phyloP scores from a whole-genome alignment of 352 stramenopile species.

The Pythium phragmitis region DNA sequence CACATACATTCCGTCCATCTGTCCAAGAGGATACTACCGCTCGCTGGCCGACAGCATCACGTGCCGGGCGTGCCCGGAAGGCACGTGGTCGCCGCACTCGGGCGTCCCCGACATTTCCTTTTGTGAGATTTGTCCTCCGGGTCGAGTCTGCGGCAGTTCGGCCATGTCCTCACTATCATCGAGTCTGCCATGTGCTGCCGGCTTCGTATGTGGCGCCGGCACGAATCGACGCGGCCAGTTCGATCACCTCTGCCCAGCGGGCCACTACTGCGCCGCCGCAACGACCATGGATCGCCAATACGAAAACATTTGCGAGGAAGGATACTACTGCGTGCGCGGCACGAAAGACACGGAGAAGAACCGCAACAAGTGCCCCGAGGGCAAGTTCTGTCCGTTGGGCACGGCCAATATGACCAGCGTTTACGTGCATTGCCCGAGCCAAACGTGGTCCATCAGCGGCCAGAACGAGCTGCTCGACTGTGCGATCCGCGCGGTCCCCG shows the following conservation, averaged over 20 bases:
- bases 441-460: conserved; percentile 86
- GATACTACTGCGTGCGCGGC: conserved; percentile 90
- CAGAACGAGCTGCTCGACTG: conserved; percentile 88
- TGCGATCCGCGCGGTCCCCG: conserved; percentile 79
- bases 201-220: conserved; percentile 92
- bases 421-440: conserved; percentile 89
- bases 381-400: conserved; percentile 91
- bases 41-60: conserved; percentile 94
- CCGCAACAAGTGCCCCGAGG: conserved; percentile 92
- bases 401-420: conserved; percentile 81
- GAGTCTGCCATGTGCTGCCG: conserved; percentile 89
- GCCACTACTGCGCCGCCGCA: conserved; percentile 86
- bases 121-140: conserved; percentile 94
- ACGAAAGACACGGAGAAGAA: conserved; percentile 86
- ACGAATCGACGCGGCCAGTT: conserved; percentile 92
- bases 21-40: conserved; percentile 91
- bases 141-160: conserved; percentile 90
- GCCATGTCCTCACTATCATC: conserved; percentile 84
- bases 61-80: conserved; percentile 93
- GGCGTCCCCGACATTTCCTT: conserved; percentile 94
- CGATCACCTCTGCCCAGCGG: conserved; percentile 90
- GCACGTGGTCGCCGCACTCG: conserved; percentile 92
- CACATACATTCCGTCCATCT: conserved; percentile 96
- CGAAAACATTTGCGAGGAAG: conserved; percentile 73
- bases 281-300: conserved; percentile 89